Evolutionary conservation across 371 early-diverging fungal species (phyloP), one percentile per base, ranked within the genome.

Genomic region (Blakeslea trispora): DNA sequence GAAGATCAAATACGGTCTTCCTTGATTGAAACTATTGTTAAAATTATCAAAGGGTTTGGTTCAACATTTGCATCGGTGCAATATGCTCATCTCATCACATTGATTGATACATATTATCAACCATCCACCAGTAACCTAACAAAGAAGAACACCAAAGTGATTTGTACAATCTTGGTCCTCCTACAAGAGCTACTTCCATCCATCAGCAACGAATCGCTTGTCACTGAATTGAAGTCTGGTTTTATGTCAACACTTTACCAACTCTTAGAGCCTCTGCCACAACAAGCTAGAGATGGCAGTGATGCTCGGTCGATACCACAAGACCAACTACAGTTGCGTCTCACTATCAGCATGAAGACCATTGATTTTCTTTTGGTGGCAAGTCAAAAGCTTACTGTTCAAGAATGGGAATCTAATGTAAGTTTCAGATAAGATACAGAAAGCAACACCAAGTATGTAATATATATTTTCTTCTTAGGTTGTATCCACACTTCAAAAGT

Each of bases 51-150:
- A 3, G 74, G 66, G 19, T 86, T 86, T 70, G 87, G 87, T 0
- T 77, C 81, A n/a, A 84, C 87, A 1, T 86, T 86, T 68, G 77
- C 83, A 7, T 58, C 81, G 1, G 76, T 86, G 1, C 87, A 86
- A 50, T 81, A 81, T 45, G 69, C 78, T 3, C 82, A 86, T 41
- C 66, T 84, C 40, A 75, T 84, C 24, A 71, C 79, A 22, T 23
- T 82, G 21, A 67, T 84, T 13, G 79, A 82, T 22, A 55, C 48
- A 0, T 64, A 70, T 40, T 52, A 57, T 9, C 50, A 68, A 53
- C 54, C 39, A 4, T 37, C 37, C 11, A 11, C 37, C 11, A 42
- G 53, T 6, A 57, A 40, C 15, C 6, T 63, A 13, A 66, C 57
- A 14, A 43, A 63, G 24, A 56, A 64, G 18, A 69, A 73, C 28